phyloP scores from a whole-genome alignment of 2,329 filamentous ascomycete species.

The Phoma sp. region DNA sequence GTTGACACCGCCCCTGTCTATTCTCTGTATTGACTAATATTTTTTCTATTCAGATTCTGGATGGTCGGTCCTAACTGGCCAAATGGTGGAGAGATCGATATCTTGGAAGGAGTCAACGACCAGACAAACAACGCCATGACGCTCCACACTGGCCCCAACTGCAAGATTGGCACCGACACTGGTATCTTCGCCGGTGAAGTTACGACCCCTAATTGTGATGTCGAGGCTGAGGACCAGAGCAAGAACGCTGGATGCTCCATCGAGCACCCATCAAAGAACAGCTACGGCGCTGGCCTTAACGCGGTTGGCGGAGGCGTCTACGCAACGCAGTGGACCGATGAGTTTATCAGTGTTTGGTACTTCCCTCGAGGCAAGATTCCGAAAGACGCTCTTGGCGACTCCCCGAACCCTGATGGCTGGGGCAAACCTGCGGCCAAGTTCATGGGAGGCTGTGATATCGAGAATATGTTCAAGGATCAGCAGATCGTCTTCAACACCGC shows the following conservation, averaged over 20 bases:
- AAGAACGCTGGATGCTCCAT: slow-evolving; percentile 53
- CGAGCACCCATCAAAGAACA: slow-evolving; percentile 45
- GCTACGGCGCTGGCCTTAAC: slow-evolving; percentile 63
- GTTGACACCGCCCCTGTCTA: slow-evolving; percentile 3
- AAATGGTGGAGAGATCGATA: slow-evolving; percentile 56
- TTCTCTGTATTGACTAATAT: slow-evolving; percentile 15
- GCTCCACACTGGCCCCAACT: slow-evolving; percentile 55
- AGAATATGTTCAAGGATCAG: slow-evolving; percentile 71
- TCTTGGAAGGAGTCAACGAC: slow-evolving; percentile 56
- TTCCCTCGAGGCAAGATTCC: slow-evolving; percentile 75
- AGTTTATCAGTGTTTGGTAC: slow-evolving; percentile 79
- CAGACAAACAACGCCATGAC: slow-evolving; percentile 53
- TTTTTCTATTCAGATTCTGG: slow-evolving; percentile 33
- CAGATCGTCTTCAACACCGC: slow-evolving; percentile 82
- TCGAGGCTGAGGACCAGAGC: slow-evolving; percentile 48
- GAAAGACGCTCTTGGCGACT: slow-evolving; percentile 63
- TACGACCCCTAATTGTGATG: slow-evolving; percentile 57
- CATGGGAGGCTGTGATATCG: slow-evolving; percentile 71
- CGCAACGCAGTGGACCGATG: slow-evolving; percentile 68
- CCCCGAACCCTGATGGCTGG: slow-evolving; percentile 72
- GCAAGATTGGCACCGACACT: slow-evolving; percentile 46
- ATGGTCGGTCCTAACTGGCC: slow-evolving; percentile 42
- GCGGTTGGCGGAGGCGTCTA: slow-evolving; percentile 53
- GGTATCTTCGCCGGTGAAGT: slow-evolving; percentile 57
- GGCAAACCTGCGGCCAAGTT: slow-evolving; percentile 72